Evolutionary conservation across 768 basidiomycete genomes (phyloP).

Genomic region (Paxillus ammoniavirescens): DNA sequence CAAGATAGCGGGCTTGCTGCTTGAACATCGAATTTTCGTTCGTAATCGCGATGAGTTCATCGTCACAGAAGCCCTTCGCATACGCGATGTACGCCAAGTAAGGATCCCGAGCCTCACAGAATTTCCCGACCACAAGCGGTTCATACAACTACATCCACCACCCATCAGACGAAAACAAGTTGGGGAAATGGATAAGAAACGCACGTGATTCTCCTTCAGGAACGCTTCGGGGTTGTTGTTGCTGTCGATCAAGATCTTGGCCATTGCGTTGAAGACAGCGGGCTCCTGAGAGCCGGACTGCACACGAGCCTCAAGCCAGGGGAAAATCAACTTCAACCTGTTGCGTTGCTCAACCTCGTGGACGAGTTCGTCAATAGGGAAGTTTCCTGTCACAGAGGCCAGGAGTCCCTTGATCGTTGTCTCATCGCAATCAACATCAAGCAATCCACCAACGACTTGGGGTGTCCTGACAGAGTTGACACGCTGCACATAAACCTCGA

Average conservation of each 20-base stretch:
- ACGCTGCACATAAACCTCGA: conserved; percentile 99
- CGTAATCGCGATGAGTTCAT: conserved; percentile 94
- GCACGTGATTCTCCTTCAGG: conserved; percentile 97
- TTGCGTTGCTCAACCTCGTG: conserved; percentile 97
- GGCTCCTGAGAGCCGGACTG: conserved; percentile 93
- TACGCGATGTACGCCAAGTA: conserved; percentile 99
- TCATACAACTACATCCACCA: conserved; percentile 75
- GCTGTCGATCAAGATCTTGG: conserved; percentile 98
- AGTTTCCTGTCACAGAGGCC: conserved; percentile 91
- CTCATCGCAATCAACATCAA: conserved; percentile 99
- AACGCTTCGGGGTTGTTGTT: conserved; percentile 98
- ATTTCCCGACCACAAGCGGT: conserved; percentile 95
- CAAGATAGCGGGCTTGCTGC: conserved; percentile 96
- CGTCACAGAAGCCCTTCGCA: conserved; percentile 98
- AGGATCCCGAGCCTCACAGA: conserved; percentile 98
- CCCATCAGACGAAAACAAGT: conserved; percentile 8
- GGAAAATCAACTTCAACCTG: conserved; percentile 92
- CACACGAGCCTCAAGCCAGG: conserved; percentile 94
- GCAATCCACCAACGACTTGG: conserved; percentile 92
- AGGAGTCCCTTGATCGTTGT: conserved; percentile 92
- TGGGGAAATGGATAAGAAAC: conserved; percentile 25
- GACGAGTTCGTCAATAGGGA: conserved; percentile 97
- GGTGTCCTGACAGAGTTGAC: conserved; percentile 98
- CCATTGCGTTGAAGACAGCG: conserved; percentile 93
- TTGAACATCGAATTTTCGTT: conserved; percentile 99